These are phyloP conservation scores for Podila clonocystis DNA, from an alignment of 192 early-diverging fungal species.

Conservation along the genomic window DNA sequence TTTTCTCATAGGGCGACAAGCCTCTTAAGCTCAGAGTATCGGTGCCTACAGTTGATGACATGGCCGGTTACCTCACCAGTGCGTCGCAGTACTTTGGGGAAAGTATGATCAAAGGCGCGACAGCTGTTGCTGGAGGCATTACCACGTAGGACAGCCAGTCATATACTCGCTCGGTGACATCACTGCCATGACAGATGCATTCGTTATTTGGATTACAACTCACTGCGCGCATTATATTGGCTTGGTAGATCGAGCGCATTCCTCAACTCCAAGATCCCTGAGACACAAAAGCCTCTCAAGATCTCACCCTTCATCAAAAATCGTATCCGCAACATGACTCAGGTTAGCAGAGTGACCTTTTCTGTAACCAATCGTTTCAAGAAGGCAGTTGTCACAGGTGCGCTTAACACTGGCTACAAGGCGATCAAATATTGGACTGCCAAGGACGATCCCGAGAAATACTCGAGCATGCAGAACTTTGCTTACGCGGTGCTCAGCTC, in stretches of 20 bases:
- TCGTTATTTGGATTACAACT: too few species aligned
- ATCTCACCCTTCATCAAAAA: constrained; percentile 50
- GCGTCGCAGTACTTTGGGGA: constrained; percentile 45
- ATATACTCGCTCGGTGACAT: too few species aligned
- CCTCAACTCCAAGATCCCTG: constrained; percentile 41
- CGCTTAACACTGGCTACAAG: constrained; percentile 24
- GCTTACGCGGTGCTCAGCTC: constrained; percentile 43
- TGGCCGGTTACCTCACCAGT: constrained; percentile 42
- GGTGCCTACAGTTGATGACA: constrained; percentile 38
- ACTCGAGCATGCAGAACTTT: constrained; percentile 48
- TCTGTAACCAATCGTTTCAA: constrained; percentile 28
- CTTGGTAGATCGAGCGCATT: constrained; percentile 21
- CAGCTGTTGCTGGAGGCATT: constrained; percentile 40
- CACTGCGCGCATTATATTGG: too few species aligned
- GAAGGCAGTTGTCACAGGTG: constrained; percentile 12
- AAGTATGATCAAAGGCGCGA: constrained; percentile 37
- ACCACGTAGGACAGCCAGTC: constrained; percentile 1
- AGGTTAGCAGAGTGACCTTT: constrained; percentile 21
- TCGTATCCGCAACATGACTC: constrained; percentile 34
- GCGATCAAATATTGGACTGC: constrained; percentile 39
- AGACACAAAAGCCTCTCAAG: constrained; percentile 33
- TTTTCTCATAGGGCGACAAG: constrained; percentile 13
- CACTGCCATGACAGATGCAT: too few species aligned
- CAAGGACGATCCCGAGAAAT: constrained; percentile 33
- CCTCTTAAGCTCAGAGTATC: constrained; percentile 35